A percentile compares a stretch with the other conserved stretches of the same genome.
phyloP scores from a whole-genome alignment of 345 rosid genomes.

The Populus tremula region DNA sequence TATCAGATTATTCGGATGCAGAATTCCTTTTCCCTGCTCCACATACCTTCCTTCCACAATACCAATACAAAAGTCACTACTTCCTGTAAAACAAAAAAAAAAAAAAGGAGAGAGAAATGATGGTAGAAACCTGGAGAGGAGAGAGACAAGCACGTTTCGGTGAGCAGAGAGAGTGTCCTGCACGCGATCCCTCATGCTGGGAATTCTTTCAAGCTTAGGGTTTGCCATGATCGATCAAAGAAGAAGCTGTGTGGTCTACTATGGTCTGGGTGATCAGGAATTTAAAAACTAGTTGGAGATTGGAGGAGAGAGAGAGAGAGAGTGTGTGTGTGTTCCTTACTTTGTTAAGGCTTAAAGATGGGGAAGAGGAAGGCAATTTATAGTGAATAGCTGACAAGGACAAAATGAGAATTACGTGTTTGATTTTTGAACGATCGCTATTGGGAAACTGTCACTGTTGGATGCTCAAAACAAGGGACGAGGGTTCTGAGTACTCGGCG shows the following conservation, averaged over 20 bases:
- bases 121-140: slow-evolving; percentile 71
- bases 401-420: background rate
- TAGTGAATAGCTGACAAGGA: background rate
- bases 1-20: slow-evolving; percentile 82
- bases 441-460: too few relatives aligned
- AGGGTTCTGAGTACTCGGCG: too few relatives aligned
- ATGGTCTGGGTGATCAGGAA: too few relatives aligned
- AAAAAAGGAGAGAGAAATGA: background rate
- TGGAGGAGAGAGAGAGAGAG: too few relatives aligned
- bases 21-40: slow-evolving; percentile 83
- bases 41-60: slow-evolving; percentile 76
- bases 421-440: background rate
- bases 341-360: too few relatives aligned
- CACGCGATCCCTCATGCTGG: slow-evolving; percentile 84
- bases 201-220: slow-evolving; percentile 52
- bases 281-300: too few relatives aligned
- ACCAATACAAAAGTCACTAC: background rate
- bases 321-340: background rate
- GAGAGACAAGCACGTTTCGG: slow-evolving; percentile 86
- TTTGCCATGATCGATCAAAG: slow-evolving; percentile 39
- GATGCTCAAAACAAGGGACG: too few relatives aligned
- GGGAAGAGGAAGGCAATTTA: background rate
- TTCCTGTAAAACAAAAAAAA: background rate
- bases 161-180: slow-evolving; percentile 83
- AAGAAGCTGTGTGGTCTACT: background rate